Base-by-base conservation (phyloP, 345 rosid genomes). In the Nephelium lappaceum region DNA sequence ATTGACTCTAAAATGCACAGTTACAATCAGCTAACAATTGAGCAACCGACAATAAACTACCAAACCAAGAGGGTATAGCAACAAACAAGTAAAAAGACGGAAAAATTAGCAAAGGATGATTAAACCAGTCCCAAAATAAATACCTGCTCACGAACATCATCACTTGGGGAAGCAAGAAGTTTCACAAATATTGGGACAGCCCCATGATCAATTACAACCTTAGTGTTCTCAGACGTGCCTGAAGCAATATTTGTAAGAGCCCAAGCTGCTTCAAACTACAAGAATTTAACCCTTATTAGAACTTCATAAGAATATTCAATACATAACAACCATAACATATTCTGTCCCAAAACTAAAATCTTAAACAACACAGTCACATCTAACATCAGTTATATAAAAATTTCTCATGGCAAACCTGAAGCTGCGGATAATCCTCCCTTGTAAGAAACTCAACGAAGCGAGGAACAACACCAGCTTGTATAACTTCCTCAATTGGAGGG, bases 191-290 rank as follows among this genome's bases (percentile, higher is more conserved):
- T 85, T 57, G 95, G 92, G 51, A 93, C 95, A 78, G 94, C 97
- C 27, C 97, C 97, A 85, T 91, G 94, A 76, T 93, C 95, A 75
- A 93, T 90, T 18, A 93, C 94, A 79, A 91, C 97, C 89, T 85
- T 91, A 10, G 97, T 93, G 84, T 93, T 89, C 85, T 93, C 97
- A 60, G 97, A 93, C 73, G 97, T 91, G 64, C 97, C 97, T 67
- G 97, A 93, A 73, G 97, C 95, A 80, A 91, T 91, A 83, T 93
- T 93, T 63, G 97, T 93, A 70, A 93, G 88, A 9, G 95, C 95
- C 97, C 97, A 93, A 80, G 97, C 97, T 2, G 95, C 94, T 83
- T 93, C 97, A 70, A 91, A 93, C 97, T 93, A 78, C 39, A 85
- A 38, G 24, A 67, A 64, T 45, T 69, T 76, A 67, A 68, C 51